These are phyloP conservation scores for Carpinus viminea DNA, from an alignment of 306 rosid species.

Conservation along the genomic window DNA sequence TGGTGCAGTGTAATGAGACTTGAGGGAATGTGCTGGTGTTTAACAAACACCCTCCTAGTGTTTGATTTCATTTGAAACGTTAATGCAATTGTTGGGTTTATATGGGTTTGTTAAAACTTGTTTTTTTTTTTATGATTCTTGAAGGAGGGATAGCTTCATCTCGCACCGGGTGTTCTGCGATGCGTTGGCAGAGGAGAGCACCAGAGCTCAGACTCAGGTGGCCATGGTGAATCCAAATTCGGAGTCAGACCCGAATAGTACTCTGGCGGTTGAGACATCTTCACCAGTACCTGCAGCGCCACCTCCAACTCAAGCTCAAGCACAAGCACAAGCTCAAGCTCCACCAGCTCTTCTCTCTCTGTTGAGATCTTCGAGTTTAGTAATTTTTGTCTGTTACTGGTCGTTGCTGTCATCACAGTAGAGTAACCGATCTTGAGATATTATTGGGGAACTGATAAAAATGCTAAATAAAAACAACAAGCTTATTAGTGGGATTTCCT, in stretches of 20 bases:
- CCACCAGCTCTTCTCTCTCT: slow-evolving; percentile 28
- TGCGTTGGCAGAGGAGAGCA: slow-evolving; percentile 80
- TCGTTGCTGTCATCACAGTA: slow-evolving; percentile 36
- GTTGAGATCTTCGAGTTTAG: slow-evolving; percentile 49
- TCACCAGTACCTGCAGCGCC: slow-evolving; percentile 25
- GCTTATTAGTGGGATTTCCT: slow-evolving; percentile 26
- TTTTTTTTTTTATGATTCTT: slow-evolving; percentile 20
- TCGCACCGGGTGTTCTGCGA: slow-evolving; percentile 95
- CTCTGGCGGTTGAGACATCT: slow-evolving; percentile 30
- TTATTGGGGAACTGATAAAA: slow-evolving; percentile 33
- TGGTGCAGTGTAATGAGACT: too few species aligned
- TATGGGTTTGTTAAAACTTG: slow-evolving; percentile 32
- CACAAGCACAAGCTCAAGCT: slow-evolving; percentile 6
- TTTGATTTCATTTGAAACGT: background rate
- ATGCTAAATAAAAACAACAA: slow-evolving; percentile 29
- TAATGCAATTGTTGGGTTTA: background rate
- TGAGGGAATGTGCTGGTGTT: too few species aligned
- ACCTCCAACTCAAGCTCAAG: slow-evolving; percentile 12
- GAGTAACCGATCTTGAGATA: slow-evolving; percentile 39
- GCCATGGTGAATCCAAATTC: slow-evolving; percentile 34
- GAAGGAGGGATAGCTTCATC: slow-evolving; percentile 92
- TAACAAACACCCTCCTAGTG: too few species aligned
- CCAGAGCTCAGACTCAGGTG: slow-evolving; percentile 45
- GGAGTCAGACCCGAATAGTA: slow-evolving; percentile 44
- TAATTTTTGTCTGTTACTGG: slow-evolving; percentile 69